Conservation (phyloP, 2,329 filamentous ascomycete species). For the Myotisia sp. region DNA sequence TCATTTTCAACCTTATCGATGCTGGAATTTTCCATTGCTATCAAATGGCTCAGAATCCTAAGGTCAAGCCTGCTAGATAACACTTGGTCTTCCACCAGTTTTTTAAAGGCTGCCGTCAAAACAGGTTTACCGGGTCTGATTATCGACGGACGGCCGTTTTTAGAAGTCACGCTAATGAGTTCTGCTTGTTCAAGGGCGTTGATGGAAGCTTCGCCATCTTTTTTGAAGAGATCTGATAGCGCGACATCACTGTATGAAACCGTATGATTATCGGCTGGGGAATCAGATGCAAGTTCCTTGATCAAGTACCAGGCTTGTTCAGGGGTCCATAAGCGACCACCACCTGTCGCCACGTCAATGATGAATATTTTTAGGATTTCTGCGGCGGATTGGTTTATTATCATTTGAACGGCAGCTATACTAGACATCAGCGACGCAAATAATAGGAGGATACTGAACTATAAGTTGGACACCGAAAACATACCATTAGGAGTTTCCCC, state of each 20-base stretch:
- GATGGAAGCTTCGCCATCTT: conserved; percentile 58
- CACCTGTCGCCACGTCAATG: conserved; percentile 42
- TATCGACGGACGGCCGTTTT: conserved; percentile 60
- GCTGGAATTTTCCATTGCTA: conserved; percentile 55
- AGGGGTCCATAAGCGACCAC: conserved; percentile 54
- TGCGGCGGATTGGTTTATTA: conserved; percentile 73
- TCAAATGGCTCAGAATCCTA: conserved; percentile 52
- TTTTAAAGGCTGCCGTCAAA: conserved; percentile 67
- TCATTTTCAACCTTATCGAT: conserved; percentile 73
- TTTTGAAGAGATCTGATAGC: conserved; percentile 59
- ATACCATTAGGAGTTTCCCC: conserved; percentile 61
- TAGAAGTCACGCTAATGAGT: conserved; percentile 60
- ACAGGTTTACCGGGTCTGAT: conserved; percentile 76
- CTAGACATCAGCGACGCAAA: conserved; percentile 12
- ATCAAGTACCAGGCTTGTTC: conserved; percentile 88
- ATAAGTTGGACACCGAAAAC: conserved; percentile 7
- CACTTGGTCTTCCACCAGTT: conserved; percentile 56
- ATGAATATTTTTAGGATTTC: conserved; percentile 93
- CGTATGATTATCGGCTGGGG: not conserved
- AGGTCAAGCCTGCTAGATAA: conserved; percentile 61
- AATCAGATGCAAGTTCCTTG: conserved; percentile 29
- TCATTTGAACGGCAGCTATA: conserved; percentile 63
- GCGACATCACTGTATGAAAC: conserved; percentile 79
- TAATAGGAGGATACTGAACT: not conserved
- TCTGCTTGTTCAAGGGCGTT: conserved; percentile 73